These are phyloP conservation scores for Ogataea siamensis DNA, from an alignment of 805 yeast species.

Conservation along the genomic window DNA sequence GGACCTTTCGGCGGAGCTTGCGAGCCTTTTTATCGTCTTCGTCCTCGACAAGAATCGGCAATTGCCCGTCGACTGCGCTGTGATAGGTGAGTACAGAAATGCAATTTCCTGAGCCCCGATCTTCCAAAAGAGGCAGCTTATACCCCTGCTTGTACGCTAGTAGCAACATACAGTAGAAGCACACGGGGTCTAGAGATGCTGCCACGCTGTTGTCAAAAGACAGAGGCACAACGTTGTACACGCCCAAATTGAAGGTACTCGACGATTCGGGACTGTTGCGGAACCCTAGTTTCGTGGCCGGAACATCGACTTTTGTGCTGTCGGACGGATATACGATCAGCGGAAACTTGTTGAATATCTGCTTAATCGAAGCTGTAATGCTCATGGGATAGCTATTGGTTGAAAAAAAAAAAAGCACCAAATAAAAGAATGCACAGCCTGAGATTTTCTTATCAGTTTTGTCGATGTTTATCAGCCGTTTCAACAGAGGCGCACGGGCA, in stretches of 20 bases:
- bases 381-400: slow-evolving; percentile 1
- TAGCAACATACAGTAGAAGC: slow-evolving; percentile 46
- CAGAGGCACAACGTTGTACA: slow-evolving; percentile 43
- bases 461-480: slow-evolving; percentile 7
- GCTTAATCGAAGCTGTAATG: slow-evolving; percentile 43
- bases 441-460: slow-evolving; percentile 6
- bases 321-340: slow-evolving; percentile 41
- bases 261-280: slow-evolving; percentile 3
- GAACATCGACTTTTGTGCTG: slow-evolving; percentile 11
- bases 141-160: slow-evolving; percentile 44
- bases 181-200: slow-evolving; percentile 59
- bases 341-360: slow-evolving; percentile 53
- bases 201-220: slow-evolving; percentile 28
- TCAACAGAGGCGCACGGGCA: neutral
- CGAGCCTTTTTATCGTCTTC: slow-evolving; percentile 32
- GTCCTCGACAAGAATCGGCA: slow-evolving; percentile 60
- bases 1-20: slow-evolving; percentile 33
- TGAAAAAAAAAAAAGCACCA: slow-evolving; percentile 5
- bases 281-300: slow-evolving; percentile 2
- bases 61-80: slow-evolving; percentile 46
- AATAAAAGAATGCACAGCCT: slow-evolving; percentile 6
- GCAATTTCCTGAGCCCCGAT: slow-evolving; percentile 7
- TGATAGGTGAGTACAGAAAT: slow-evolving; percentile 46
- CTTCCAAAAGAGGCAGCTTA: slow-evolving; percentile 38
- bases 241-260: slow-evolving; percentile 48